Evolutionary conservation across 2,329 filamentous ascomycete genomes (phyloP).

Genomic region (Arthrobotrys megalospora): DNA sequence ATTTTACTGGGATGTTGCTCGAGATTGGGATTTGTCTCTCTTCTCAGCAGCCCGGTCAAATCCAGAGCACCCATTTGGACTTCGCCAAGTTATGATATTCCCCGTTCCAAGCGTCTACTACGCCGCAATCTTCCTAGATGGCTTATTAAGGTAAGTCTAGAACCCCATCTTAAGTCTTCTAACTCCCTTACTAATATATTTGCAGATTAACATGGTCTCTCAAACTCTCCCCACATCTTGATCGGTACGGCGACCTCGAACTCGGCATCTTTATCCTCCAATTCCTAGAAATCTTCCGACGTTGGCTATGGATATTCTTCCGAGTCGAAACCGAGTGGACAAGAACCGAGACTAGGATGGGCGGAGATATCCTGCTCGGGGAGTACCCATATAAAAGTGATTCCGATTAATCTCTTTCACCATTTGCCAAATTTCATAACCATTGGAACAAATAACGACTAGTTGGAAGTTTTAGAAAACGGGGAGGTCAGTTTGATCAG

Average conservation of each 20-base stretch:
- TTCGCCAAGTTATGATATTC: conserved; percentile 82
- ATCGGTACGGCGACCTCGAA: conserved; percentile 88
- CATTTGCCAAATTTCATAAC: neutral
- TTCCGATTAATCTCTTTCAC: conserved; percentile 68
- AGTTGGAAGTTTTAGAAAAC: neutral
- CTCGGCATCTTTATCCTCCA: conserved; percentile 90
- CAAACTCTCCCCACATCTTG: conserved; percentile 85
- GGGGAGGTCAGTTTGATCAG: neutral
- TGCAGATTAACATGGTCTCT: conserved; percentile 80
- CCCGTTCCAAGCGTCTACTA: conserved; percentile 84
- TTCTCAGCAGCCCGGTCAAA: conserved; percentile 72
- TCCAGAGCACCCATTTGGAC: conserved; percentile 80
- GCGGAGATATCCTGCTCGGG: conserved; percentile 79
- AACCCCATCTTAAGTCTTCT: conserved; percentile 68
- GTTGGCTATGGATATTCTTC: conserved; percentile 98
- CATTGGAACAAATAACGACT: neutral
- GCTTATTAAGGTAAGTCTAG: conserved; percentile 78
- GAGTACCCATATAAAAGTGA: conserved; percentile 78
- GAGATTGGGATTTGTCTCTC: conserved; percentile 95
- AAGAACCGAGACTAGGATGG: conserved; percentile 73
- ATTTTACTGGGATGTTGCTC: conserved; percentile 98
- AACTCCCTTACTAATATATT: conserved; percentile 86
- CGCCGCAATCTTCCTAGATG: conserved; percentile 81
- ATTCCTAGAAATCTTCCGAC: conserved; percentile 84
- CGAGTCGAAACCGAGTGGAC: conserved; percentile 95